Evolutionary conservation across 2,329 filamentous ascomycete genomes (phyloP).

Genomic region (Xylariaceae sp.): DNA sequence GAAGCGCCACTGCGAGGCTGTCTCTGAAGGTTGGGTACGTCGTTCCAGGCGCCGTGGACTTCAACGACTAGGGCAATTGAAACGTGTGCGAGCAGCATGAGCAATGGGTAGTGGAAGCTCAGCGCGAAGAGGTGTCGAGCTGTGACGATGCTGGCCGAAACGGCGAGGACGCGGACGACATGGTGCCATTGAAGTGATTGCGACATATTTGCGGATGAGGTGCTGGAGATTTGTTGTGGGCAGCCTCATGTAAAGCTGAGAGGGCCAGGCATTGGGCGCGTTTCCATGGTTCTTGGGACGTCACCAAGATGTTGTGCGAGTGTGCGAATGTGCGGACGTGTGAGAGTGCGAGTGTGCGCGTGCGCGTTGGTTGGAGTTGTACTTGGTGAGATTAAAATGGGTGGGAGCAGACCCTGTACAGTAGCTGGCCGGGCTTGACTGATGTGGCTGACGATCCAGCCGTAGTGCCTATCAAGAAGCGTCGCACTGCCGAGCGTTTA

Average conservation of each 20-base stretch:
- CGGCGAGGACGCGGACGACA: constrained; percentile 13
- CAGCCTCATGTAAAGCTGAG: constrained; percentile 8
- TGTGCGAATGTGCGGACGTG: background rate
- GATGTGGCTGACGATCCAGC: too few species aligned
- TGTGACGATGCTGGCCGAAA: constrained; percentile 18
- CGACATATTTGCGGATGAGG: constrained; percentile 11
- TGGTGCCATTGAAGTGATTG: constrained; percentile 18
- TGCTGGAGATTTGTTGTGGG: constrained; percentile 1
- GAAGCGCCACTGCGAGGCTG: constrained; percentile 10
- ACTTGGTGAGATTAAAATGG: too few species aligned
- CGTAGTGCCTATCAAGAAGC: too few species aligned
- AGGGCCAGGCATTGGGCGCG: background rate
- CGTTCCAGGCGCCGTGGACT: background rate
- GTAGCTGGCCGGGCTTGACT: too few species aligned
- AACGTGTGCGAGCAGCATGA: constrained; percentile 19
- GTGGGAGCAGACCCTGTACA: too few species aligned
- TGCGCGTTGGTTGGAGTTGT: background rate
- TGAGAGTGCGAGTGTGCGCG: background rate
- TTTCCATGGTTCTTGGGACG: constrained; percentile 5
- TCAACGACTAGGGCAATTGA: constrained; percentile 15
- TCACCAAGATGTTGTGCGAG: background rate
- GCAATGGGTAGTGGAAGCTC: constrained; percentile 22
- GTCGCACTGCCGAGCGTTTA: too few species aligned
- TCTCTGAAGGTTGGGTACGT: constrained; percentile 4
- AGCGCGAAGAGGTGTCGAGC: constrained; percentile 20